Percentiles rank a stretch among this genome's conserved stretches.
These are phyloP conservation scores for Starmera stellimalicola DNA, from an alignment of 1,139 yeast genomes.

Conservation along the genomic window DNA sequence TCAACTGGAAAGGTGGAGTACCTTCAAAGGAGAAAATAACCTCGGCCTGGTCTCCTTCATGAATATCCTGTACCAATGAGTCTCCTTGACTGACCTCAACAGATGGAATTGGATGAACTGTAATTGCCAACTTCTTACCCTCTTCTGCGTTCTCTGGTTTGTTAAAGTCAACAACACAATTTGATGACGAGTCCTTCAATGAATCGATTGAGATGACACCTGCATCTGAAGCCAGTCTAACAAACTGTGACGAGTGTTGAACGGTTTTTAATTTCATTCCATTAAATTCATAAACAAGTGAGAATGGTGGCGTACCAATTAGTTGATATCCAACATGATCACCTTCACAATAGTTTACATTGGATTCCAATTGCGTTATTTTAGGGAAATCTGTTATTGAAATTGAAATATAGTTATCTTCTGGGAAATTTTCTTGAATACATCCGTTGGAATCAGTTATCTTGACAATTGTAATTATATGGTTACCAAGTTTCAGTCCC, in stretches of 20 bases:
- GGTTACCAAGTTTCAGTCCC: conserved; percentile 42
- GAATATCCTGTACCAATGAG: conserved; percentile 67
- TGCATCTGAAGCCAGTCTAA: conserved; percentile 71
- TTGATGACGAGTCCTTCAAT: conserved; percentile 66
- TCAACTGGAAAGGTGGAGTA: conserved; percentile 57
- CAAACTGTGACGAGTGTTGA: conserved; percentile 44
- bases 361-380: conserved; percentile 34
- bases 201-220: conserved; percentile 66
- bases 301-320: conserved; percentile 75
- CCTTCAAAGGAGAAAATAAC: conserved; percentile 60
- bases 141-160: conserved; percentile 26
- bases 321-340: conserved; percentile 74
- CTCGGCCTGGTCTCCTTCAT: conserved; percentile 82
- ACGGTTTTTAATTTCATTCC: conserved; percentile 50
- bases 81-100: conserved; percentile 83
- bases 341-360: conserved; percentile 73
- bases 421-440: conserved; percentile 30
- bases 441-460: conserved; percentile 72
- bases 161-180: conserved; percentile 59
- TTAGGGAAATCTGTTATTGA: conserved; percentile 72
- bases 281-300: conserved; percentile 65
- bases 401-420: conserved; percentile 32
- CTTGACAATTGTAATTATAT: conserved; percentile 45
- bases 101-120: conserved; percentile 76
- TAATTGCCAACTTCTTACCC: conserved; percentile 35